Evolutionary conservation across 495 filamentous ascomycete genomes (phyloP), one percentile per base, ranked within the genome.

Genomic region (Hypoxylon trugodes): DNA sequence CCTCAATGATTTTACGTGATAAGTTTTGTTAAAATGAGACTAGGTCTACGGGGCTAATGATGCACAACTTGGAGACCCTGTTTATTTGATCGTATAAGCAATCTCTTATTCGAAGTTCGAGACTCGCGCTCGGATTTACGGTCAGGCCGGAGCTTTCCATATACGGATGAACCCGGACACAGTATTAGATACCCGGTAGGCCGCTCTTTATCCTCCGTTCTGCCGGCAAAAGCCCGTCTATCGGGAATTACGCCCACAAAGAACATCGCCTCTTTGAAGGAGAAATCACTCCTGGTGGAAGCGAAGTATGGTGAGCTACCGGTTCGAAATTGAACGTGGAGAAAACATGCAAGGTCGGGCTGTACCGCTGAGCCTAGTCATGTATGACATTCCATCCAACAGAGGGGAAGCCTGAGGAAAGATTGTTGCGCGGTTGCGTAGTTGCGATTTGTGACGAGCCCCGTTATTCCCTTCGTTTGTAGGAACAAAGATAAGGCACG

Each of bases 1-100:
- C n/a, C n/a, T n/a, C n/a, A 32, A 54, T 41, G 33, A 59, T 57
- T 46, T 65, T 65, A 59, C 42, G 43, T 46, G 56, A 50, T 51
- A 30, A 19, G 33, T 56, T 55, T 19, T 33, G 35, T n/a, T 25
- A 18, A 32, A 30, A 22, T 15, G 51, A 51, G 28, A 10, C 37
- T 2, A 24, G n/a, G n/a, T n/a, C n/a, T 12, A 21, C 50, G 16
- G 13, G 33, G 55, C 48, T 43, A 60, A 38, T 15, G 28, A 21
- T 38, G 55, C 50, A 55, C 45, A 18, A 13, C 40, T 49, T 43
- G 35, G 22, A 37, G 9, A 41, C 15, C 41, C 33, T 26, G 26
- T 40, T 25, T 10, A 22, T 36, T 10, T 36, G 42, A 35, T 40
- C 33, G 26, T 45, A 33, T 42, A 41, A 16, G 54, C 41, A 43